Base-by-base conservation (phyloP, 2,329 filamentous ascomycete species). In the Stagonosporopsis cucurbitacearum region DNA sequence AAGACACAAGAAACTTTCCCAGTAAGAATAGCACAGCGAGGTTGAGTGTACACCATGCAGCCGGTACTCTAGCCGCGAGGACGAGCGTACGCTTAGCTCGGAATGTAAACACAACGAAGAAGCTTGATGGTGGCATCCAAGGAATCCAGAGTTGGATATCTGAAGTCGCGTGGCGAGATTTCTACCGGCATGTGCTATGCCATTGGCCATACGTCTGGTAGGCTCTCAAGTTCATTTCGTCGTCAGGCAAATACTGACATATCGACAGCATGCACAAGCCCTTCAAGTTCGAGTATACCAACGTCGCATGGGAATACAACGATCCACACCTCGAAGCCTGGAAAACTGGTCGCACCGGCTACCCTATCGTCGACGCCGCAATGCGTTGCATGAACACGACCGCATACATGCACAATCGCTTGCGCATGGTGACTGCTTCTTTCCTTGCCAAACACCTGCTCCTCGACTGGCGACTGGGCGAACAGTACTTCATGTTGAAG, bases 131-230 rank as follows among this genome's bases (percentile, higher is more conserved):
- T 12, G 75, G 75, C 7, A 71, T 73, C 4, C 77, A 81, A 5
- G 79, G 77, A 1, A 68, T 78, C 6, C 62, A 69, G 19, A 64
- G 75, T 4, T 83, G 80, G 80, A 80, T 83, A 2, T 75, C 77
- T 6, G 81, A 83, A 61, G 75, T 83, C n/a, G 79, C 80, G 2
- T 83, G 82, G 71, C 73, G 80, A 0, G 81, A 83, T 53, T 79
- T 82, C 40, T 83, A 83, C 65, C 68, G 80, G 1, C 81, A 83
- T 71, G 90, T 96, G 3, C 77, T 96, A 5, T 90, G 88, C 0
- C 80, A 93, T 57, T 96, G 91, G 91, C 93, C 93, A 0, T 93
- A 92, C 66, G 81, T 92, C 6, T 91, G 88, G 86, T 87, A 69
- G 82, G 15, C 8, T n/a, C 23, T 36, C 13, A 9, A 9, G 15